Conservation (phyloP, 306 rosid genomes). For the Psophocarpus tetragonolobus region DNA sequence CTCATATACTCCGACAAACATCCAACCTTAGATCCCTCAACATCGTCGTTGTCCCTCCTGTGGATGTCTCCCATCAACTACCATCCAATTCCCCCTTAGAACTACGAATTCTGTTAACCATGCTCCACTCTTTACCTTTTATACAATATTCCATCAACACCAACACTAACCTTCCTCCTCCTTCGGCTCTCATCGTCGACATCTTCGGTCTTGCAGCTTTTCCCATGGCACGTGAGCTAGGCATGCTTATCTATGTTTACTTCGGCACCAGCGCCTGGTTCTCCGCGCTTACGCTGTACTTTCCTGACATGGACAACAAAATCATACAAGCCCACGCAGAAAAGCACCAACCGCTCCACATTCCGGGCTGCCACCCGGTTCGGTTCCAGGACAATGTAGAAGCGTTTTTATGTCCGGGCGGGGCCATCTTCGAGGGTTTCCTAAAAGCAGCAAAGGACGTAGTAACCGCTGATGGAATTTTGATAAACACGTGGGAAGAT, state of each 20-base stretch:
- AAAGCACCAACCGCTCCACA: conserved; percentile 22
- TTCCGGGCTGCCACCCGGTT: conserved; percentile 43
- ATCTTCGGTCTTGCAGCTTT: conserved; percentile 48
- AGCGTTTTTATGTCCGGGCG: conserved; percentile 32
- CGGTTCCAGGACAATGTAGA: conserved; percentile 44
- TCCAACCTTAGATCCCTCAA: background rate
- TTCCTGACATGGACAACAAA: conserved; percentile 36
- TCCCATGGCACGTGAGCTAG: conserved; percentile 51
- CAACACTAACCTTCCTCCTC: conserved; percentile 18
- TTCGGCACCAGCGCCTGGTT: conserved; percentile 52
- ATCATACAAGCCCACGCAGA: background rate
- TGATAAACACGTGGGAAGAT: conserved; percentile 66
- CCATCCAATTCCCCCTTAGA: background rate
- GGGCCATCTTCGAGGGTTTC: conserved; percentile 28
- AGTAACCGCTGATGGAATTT: conserved; percentile 45
- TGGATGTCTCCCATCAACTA: conserved; percentile 22
- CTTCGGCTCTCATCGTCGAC: conserved; percentile 54
- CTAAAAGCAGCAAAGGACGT: background rate
- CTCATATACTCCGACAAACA: conserved; percentile 12
- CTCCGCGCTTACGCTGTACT: conserved; percentile 23
- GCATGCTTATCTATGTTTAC: conserved; percentile 46
- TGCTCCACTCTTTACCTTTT: conserved; percentile 18
- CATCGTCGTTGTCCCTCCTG: conserved; percentile 13
- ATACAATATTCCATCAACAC: conserved; percentile 30
- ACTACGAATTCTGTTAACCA: background rate